Conservation (phyloP, 352 stramenopile genomes). For the Pythium pyrilobum region DNA sequence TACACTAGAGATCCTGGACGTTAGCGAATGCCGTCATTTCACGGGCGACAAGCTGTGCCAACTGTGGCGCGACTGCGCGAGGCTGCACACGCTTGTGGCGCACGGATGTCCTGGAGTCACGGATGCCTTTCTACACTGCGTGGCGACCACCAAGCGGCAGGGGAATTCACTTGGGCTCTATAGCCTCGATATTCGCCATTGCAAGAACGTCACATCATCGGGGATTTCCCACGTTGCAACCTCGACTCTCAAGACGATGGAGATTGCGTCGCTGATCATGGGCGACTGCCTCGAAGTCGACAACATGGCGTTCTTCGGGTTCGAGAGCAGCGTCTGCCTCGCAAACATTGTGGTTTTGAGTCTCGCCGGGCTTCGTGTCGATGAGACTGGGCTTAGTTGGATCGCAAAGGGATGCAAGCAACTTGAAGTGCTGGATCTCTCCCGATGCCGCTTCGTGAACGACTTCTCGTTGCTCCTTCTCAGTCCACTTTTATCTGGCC, state of each 20-base stretch:
- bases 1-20: conserved; percentile 34
- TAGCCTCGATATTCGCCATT: conserved; percentile 47
- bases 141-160: conserved; percentile 43
- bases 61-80: conserved; percentile 53
- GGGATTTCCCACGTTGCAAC: conserved; percentile 51
- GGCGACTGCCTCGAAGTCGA: conserved; percentile 53
- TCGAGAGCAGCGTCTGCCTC: conserved; percentile 42
- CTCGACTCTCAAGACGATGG: conserved; percentile 26
- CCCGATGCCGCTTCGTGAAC: conserved; percentile 39
- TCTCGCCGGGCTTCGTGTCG: conserved; percentile 37
- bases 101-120: conserved; percentile 40
- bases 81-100: conserved; percentile 40
- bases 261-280: conserved; percentile 27
- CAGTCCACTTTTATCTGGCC: conserved; percentile 23
- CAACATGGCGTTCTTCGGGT: conserved; percentile 74
- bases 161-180: conserved; percentile 18
- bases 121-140: conserved; percentile 46
- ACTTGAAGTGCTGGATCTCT: conserved; percentile 41
- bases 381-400: conserved; percentile 69
- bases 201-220: conserved; percentile 59
- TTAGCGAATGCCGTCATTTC: conserved; percentile 64
- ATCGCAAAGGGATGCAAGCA: conserved; percentile 47
- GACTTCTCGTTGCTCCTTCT: conserved; percentile 60
- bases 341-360: conserved; percentile 27
- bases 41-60: conserved; percentile 37